Base-by-base conservation (phyloP, 1,284 basidiomycete species). In the Phellopilus nigrolimitatus region DNA sequence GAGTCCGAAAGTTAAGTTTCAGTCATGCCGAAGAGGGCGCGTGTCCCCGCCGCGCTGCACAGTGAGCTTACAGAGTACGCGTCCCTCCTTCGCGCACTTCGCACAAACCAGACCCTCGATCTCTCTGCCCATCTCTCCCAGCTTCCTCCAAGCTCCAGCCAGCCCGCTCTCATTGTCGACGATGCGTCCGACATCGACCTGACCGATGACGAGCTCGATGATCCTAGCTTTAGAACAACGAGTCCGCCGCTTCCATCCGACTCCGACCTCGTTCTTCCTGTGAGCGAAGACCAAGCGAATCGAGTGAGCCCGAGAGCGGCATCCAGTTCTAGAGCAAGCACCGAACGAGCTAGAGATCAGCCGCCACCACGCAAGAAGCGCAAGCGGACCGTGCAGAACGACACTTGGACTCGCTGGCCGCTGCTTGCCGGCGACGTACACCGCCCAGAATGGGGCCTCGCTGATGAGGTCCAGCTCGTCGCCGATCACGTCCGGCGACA, bases 371-470 rank as follows among this genome's bases (percentile, higher is more conserved):
- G n/a, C n/a, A 48, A 7, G 31, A 37, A 48, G 41, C 7, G 6
- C 19, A 7, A 4, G 36, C 21, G 38, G n/a, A n/a, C n/a, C n/a
- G n/a, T n/a, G n/a, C n/a, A n/a, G n/a, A n/a, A n/a, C 21, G 66
- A 81, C 56, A 68, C 66, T 4, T 84, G 81, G 82, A 83, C 80
- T 1, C 74, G 80, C 15, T 86, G 83, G 83, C 83, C 83, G 3
- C 71, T 84, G 25, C 71, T 76, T 7, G 57, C 70, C 2, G 68
- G 71, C n/a, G 80, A 84, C 54, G 71, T 83, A 1, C 68, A 71
- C 33, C 64, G 71, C 7, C 80, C 83, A 0, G 77, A 83, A 63
- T 86, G 78, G 78, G 64, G 63, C 21, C 66, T 84, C 9, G 70
- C 76, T 42, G 82, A 85, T 51, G 83, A 86, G 62, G 67, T 85